These are phyloP conservation scores for Spinellus fusiger DNA, from an alignment of 192 early-diverging fungal species.

Conservation along the genomic window DNA sequence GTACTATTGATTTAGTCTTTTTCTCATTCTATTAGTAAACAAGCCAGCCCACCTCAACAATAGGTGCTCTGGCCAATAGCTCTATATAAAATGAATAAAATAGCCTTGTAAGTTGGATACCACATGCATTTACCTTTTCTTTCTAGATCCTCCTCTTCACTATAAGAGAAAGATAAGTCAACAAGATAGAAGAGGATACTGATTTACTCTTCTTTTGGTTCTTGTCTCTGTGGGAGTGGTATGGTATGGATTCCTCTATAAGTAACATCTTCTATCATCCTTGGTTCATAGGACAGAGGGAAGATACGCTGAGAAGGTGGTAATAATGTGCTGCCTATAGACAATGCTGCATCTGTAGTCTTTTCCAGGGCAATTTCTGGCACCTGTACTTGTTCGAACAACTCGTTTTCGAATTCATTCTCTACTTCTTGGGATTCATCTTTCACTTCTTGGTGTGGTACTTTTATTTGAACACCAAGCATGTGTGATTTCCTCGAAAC, in stretches of 20 bases:
- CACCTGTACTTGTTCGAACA: slow-evolving; percentile 26
- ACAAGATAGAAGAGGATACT: neutral
- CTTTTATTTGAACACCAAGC: slow-evolving; percentile 35
- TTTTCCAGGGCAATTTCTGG: neutral
- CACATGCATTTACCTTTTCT: too few species aligned
- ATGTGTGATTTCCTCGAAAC: slow-evolving; percentile 32
- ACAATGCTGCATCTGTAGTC: neutral
- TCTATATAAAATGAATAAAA: too few species aligned
- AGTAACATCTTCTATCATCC: slow-evolving; percentile 35
- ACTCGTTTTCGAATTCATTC: slow-evolving; percentile 39
- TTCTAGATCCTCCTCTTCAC: too few species aligned
- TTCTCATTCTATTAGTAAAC: neutral
- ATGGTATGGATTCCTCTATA: slow-evolving; percentile 8
- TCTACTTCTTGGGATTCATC: slow-evolving; percentile 33
- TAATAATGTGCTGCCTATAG: slow-evolving; percentile 3
- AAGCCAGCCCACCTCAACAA: too few species aligned
- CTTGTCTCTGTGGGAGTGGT: neutral
- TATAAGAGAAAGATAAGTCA: neutral
- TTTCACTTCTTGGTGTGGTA: neutral
- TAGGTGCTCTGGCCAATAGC: neutral
- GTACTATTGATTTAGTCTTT: neutral
- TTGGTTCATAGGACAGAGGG: slow-evolving; percentile 28
- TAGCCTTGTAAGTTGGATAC: too few species aligned
- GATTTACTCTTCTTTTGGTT: neutral
- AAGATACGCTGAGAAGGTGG: slow-evolving; percentile 30